Percentiles rank a stretch among this genome's conserved stretches.
These are phyloP conservation scores for Cyberlindnera nakhonratchasimensis DNA, from an alignment of 805 yeast genomes.

Conservation along the genomic window DNA sequence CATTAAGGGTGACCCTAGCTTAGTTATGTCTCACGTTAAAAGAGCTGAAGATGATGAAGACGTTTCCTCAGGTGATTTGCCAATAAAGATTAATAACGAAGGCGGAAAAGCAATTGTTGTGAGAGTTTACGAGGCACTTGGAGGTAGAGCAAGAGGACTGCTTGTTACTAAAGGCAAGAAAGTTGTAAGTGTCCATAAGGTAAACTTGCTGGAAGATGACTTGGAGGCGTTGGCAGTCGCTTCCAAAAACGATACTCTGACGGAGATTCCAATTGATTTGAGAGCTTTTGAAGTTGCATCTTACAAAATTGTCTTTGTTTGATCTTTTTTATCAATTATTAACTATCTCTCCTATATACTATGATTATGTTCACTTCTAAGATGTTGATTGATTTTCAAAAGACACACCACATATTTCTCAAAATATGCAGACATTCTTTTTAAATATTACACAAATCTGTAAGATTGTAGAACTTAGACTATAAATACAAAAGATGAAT, in stretches of 20 bases:
- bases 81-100: slow-evolving; percentile 39
- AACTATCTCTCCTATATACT: background rate
- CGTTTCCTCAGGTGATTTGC: slow-evolving; percentile 41
- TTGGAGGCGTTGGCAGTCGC: slow-evolving; percentile 26
- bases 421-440: background rate
- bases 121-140: slow-evolving; percentile 83
- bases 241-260: background rate
- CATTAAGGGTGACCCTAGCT: slow-evolving; percentile 46
- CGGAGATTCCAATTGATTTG: slow-evolving; percentile 36
- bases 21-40: slow-evolving; percentile 74
- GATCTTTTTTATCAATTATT: background rate
- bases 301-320: slow-evolving; percentile 31
- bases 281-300: slow-evolving; percentile 77
- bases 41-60: slow-evolving; percentile 82
- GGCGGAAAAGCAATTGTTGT: slow-evolving; percentile 56
- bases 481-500: background rate
- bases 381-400: too few species aligned
- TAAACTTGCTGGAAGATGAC: slow-evolving; percentile 40
- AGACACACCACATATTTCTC: too few species aligned
- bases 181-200: slow-evolving; percentile 27
- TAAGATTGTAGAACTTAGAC: background rate
- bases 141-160: slow-evolving; percentile 63
- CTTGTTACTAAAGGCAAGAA: slow-evolving; percentile 42
- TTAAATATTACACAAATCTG: background rate
- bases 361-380: too few species aligned